Conservation (phyloP, 2,329 filamentous ascomycete genomes). For the Ceratocystis alfenasii region DNA sequence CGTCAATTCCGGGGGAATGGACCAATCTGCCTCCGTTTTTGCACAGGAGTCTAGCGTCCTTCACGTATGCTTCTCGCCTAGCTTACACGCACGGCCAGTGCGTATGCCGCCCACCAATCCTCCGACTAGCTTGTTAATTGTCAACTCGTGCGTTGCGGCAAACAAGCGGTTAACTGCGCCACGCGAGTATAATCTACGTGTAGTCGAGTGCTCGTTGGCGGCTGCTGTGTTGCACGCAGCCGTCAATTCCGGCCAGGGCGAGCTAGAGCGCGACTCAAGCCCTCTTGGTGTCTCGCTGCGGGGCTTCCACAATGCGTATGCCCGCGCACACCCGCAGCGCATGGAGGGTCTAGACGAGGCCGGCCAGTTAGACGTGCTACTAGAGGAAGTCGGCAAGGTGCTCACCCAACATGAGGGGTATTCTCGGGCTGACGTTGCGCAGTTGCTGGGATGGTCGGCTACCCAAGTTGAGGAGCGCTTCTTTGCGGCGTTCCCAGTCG, state of each 20-base stretch:
- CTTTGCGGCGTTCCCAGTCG: constrained; percentile 79
- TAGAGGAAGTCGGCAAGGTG: constrained; percentile 41
- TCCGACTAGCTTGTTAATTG: constrained; percentile 82
- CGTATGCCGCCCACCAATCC: constrained; percentile 70
- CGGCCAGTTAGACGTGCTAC: constrained; percentile 24
- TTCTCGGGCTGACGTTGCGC: constrained; percentile 71
- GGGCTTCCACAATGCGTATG: constrained; percentile 77
- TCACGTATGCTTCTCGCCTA: constrained; percentile 79
- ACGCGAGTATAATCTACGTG: constrained; percentile 89
- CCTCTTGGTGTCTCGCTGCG: constrained; percentile 73
- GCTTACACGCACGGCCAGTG: constrained; percentile 63
- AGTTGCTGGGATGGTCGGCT: constrained; percentile 56
- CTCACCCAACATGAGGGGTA: constrained; percentile 73
- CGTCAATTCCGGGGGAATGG: constrained; percentile 97
- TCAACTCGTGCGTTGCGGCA: constrained; percentile 83
- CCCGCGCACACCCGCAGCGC: constrained; percentile 38
- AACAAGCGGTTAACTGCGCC: constrained; percentile 93
- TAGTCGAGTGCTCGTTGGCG: constrained; percentile 88
- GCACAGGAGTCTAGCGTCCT: constrained; percentile 74
- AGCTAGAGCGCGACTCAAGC: constrained; percentile 63
- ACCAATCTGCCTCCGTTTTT: constrained; percentile 92
- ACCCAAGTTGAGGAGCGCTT: constrained; percentile 56
- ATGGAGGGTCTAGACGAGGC: constrained; percentile 28
- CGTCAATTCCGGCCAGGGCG: constrained; percentile 37
- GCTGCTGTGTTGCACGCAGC: constrained; percentile 54